Evolutionary conservation across 495 filamentous ascomycete species (phyloP).

Genomic region (Penicillium angulare): DNA sequence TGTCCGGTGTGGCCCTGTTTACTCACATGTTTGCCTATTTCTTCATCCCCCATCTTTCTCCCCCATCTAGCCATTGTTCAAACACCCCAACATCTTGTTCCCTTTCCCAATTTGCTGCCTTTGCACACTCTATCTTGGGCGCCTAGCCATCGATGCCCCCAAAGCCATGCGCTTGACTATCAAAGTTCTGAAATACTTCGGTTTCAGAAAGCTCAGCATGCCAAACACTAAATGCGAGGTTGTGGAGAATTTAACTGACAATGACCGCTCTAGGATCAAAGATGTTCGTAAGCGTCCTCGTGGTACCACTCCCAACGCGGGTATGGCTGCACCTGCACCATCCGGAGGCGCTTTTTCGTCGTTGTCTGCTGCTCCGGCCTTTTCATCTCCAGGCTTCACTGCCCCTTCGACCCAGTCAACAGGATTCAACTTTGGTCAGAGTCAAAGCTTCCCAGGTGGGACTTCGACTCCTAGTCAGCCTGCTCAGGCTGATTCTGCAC

Average conservation of each 20-base stretch:
- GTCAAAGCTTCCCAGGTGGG: conserved; percentile 47
- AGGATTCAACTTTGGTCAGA: conserved; percentile 47
- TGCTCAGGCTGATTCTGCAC: conserved; percentile 27
- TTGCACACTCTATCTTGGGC: no score
- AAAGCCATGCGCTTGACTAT: no score
- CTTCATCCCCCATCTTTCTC: no score
- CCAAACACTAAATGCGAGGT: background rate
- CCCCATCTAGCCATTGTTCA: no score
- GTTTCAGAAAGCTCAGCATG: no score
- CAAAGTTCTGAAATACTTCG: no score
- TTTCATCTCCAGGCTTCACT: conserved; percentile 29
- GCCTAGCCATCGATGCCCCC: no score
- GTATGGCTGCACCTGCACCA: conserved; percentile 9
- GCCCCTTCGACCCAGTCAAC: conserved; percentile 30
- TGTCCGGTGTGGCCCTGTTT: no score
- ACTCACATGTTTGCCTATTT: no score
- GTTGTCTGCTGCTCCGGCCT: conserved; percentile 27
- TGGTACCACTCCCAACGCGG: conserved; percentile 16
- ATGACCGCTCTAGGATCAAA: conserved; percentile 29
- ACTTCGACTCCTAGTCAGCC: conserved; percentile 25
- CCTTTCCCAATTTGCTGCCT: no score
- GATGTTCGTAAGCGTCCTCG: conserved; percentile 33
- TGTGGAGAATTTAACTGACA: background rate
- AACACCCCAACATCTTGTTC: no score
- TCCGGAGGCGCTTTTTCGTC: conserved; percentile 19